Evolutionary conservation across 1,139 yeast species (phyloP), one percentile per base, ranked within the genome.

Genomic region (Suhomyces ambrosiae): DNA sequence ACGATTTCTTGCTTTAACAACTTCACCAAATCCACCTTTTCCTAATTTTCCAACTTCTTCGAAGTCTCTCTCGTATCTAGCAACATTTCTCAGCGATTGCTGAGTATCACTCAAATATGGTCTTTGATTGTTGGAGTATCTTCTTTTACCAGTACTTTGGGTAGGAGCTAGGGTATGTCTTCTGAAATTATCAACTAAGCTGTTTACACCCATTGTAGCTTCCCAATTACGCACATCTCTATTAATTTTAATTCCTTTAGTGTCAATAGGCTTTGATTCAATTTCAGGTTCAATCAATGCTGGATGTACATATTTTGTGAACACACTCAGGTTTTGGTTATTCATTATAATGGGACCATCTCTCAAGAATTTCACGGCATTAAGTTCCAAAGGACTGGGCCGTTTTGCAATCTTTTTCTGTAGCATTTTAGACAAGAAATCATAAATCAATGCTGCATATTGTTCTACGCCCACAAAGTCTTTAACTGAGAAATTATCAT

Each of bases 11-110:
- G 94, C 98, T 54, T 90, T 90, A 12, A 92, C 96, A 9, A 94
- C 99, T 57, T 90, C 96, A 7, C 98, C 99, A 65, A 85, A 94
- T 0, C 95, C 98, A 23, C 99, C 99, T 52, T 83, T 80, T 2
- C 99, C 98, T n/a, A 94, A 63, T 16, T 81, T 77, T 0, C 94
- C 94, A 30, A 89, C 85, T 57, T 92, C 98, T 60, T 92, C 98
- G 60, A 94, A 94, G 56, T 94, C 98, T 41, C 76, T 54, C 33
- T 63, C 70, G 39, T 71, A 71, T 32, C 77, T 42, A 2, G 71
- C 71, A 29, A 60, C 48, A 23, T 48, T 51, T 27, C 47, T 35
- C 9, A 32, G 34, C 3, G 42, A n/a, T 29, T 27, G 38, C 17
- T 22, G 34, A 12, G 26, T 28, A 27, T 38, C 42, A 12, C 33